These are phyloP conservation scores for Raddia distichophylla DNA, from an alignment of 176 grass and related monocot species.

Conservation along the genomic window DNA sequence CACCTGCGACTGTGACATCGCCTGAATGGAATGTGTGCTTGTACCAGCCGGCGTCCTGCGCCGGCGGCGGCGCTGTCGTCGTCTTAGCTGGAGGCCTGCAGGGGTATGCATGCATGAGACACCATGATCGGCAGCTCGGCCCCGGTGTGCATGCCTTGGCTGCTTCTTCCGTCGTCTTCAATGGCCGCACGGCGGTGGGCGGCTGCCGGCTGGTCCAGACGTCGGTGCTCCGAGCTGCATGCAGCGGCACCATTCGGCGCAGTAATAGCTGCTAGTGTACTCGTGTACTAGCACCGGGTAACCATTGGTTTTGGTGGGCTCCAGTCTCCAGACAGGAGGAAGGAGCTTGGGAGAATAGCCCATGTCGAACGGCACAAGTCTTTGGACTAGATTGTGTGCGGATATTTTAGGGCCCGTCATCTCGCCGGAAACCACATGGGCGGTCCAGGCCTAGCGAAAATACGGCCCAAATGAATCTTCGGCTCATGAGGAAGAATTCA, in stretches of 20 bases:
- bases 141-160: neutral
- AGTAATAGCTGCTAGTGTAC: neutral
- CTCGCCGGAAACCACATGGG: too few relatives aligned
- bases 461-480: too few relatives aligned
- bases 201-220: neutral
- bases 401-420: too few relatives aligned
- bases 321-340: too few relatives aligned
- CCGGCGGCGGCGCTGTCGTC: neutral
- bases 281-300: too few relatives aligned
- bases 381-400: too few relatives aligned
- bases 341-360: neutral
- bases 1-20: neutral
- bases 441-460: too few relatives aligned
- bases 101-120: neutral
- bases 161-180: neutral
- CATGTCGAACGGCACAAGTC: neutral
- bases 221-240: neutral
- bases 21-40: neutral
- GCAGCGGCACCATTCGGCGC: neutral
- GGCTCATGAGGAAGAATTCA: too few relatives aligned
- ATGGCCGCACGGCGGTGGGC: neutral
- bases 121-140: neutral
- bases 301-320: too few relatives aligned
- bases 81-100: slow-evolving; percentile 16
- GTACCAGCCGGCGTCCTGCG: neutral